phyloP scores from a whole-genome alignment of 768 basidiomycete genomes.

The Candolleomyces eurysporus region DNA sequence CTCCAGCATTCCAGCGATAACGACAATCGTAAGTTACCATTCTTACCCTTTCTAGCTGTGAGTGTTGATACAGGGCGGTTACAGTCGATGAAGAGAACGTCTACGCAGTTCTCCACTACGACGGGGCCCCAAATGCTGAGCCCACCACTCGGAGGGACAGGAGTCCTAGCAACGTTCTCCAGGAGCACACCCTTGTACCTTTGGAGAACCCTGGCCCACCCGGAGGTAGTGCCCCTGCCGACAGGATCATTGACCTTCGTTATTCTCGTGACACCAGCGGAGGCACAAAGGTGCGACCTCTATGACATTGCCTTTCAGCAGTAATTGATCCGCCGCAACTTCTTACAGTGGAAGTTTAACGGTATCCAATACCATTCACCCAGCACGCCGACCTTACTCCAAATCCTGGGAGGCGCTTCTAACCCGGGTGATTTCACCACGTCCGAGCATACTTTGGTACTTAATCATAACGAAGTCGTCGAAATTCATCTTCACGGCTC shows the following conservation, averaged over 20 bases:
- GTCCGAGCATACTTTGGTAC: conserved; percentile 25
- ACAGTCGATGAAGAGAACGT: conserved; percentile 17
- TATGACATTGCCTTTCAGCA: not conserved
- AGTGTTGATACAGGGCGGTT: not conserved
- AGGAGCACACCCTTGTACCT: conserved; percentile 10
- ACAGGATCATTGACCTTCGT: conserved; percentile 9
- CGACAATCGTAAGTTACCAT: conserved; percentile 8
- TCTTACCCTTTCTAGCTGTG: not conserved
- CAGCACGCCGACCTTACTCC: conserved; percentile 19
- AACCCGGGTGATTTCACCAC: conserved; percentile 18
- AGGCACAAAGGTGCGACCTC: not conserved
- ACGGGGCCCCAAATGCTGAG: conserved; percentile 29
- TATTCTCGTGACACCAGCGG: conserved; percentile 2
- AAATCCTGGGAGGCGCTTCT: conserved; percentile 24
- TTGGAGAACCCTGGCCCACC: conserved; percentile 15
- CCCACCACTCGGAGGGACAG: conserved; percentile 22
- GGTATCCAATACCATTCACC: conserved; percentile 27
- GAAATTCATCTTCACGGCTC: conserved; percentile 24
- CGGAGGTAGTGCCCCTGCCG: conserved; percentile 14
- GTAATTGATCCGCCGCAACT: not conserved
- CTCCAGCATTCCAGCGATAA: conserved; percentile 13
- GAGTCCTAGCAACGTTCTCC: conserved; percentile 4
- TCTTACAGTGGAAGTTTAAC: conserved; percentile 30
- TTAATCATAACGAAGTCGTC: conserved; percentile 23
- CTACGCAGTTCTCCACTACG: conserved; percentile 26